These are phyloP conservation scores for Blastocystis sp. DNA, from an alignment of 352 stramenopile genomes.

Conservation along the genomic window DNA sequence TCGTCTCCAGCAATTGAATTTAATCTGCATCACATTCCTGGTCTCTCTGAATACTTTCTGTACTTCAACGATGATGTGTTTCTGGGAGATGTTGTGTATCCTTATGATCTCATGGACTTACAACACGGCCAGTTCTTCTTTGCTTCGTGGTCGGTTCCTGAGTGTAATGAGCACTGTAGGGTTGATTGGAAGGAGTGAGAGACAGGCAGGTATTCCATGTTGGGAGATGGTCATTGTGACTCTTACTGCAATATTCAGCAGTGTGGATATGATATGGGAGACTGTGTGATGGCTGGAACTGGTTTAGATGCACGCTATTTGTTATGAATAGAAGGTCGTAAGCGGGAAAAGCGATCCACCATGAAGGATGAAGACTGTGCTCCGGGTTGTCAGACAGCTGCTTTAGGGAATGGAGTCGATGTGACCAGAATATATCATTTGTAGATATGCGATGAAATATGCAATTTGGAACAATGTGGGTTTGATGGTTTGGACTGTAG, in stretches of 20 bases:
- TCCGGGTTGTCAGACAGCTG: background rate
- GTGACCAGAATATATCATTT: background rate
- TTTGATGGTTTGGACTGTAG: slow-evolving; percentile 76
- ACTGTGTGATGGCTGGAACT: slow-evolving; percentile 71
- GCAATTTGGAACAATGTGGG: slow-evolving; percentile 75
- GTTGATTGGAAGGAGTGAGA: slow-evolving; percentile 64
- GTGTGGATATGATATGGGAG: slow-evolving; percentile 85
- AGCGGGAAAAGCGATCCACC: no score
- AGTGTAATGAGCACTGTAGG: slow-evolving; percentile 75
- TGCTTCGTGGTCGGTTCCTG: slow-evolving; percentile 82
- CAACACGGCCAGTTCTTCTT: slow-evolving; percentile 79
- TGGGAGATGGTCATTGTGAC: slow-evolving; percentile 73
- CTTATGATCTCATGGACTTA: slow-evolving; percentile 82
- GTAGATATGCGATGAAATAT: slow-evolving; percentile 70
- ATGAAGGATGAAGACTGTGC: background rate
- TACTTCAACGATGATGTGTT: slow-evolving; percentile 95
- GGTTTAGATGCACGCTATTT: no score
- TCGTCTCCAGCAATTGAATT: slow-evolving; percentile 85
- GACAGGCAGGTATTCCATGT: slow-evolving; percentile 64
- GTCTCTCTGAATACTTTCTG: slow-evolving; percentile 81
- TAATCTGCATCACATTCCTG: slow-evolving; percentile 82
- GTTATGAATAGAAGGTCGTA: no score
- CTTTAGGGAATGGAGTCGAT: slow-evolving; percentile 66
- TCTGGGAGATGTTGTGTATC: slow-evolving; percentile 75
- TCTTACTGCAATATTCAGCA: slow-evolving; percentile 76